Base-by-base conservation (phyloP, 768 basidiomycete species). In the Suillus decipiens region DNA sequence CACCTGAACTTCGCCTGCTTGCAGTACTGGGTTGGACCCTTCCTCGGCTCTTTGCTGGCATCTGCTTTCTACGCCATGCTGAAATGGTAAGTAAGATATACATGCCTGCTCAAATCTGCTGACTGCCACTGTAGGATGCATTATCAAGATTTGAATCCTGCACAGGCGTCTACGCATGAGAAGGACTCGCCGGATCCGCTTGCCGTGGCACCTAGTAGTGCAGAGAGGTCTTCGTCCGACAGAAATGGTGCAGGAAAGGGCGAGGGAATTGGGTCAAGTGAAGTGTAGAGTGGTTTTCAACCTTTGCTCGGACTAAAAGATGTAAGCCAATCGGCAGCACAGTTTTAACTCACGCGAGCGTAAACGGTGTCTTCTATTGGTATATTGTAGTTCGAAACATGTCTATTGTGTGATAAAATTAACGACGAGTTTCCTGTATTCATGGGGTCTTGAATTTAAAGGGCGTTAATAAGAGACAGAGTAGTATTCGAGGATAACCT, bases 21-120 rank as follows among this genome's bases (percentile, higher is more conserved):
- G 15, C 61, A 89, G 86, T 89, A 89, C 69, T 89, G 88, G 89
- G 74, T 89, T 10, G 89, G 90, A 43, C 89, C 89, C 0, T 82
- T 82, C 60, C 77, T 91, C 24, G 89, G 90, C 36, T 81, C 87
- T 6, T 70, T 92, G 11, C 78, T 92, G 10, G 87, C 77, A 37
- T 78, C 83, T 17, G 79, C 69, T 7, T 80, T 90, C 67, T 92
- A 89, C 70, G 70, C 79, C 39, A 64, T 81, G 22, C 79, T 90
- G 63, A 89, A 89, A 70, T 76, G 68, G 81, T 82, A 64, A 66
- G 78, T 75, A 22, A 31, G 43, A 31, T 28, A 45, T 33, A n/a
- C 54, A 36, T 42, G 36, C 60, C 36, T 24, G 61, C 22, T 42
- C 42, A 64, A 64, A 36, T 68, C 50, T 31, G 36, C 51, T 53